Percentiles rank a stretch among this genome's conserved stretches.
Evolutionary conservation across 805 yeast species (phyloP).

Genomic region (Naumovozyma castellii): DNA sequence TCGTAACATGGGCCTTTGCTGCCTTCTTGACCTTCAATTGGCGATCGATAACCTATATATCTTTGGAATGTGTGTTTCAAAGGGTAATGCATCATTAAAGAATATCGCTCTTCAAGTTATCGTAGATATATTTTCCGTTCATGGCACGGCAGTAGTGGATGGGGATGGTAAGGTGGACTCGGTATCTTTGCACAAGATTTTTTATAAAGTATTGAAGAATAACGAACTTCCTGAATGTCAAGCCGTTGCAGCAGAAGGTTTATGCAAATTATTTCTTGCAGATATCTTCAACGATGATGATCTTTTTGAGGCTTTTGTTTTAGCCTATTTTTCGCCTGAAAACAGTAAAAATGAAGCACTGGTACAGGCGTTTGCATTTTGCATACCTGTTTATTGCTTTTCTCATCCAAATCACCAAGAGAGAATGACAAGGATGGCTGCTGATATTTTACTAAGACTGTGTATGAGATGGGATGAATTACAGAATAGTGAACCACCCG

Average conservation of each 20-base stretch:
- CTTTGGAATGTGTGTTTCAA: conserved; percentile 60
- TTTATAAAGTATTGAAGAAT: conserved; percentile 54
- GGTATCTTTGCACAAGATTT: conserved; percentile 55
- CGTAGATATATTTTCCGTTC: conserved; percentile 68
- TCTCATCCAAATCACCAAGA: conserved; percentile 67
- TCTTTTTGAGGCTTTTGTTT: conserved; percentile 57
- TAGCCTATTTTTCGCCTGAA: conserved; percentile 66
- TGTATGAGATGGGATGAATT: conserved; percentile 37
- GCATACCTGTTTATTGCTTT: conserved; percentile 79
- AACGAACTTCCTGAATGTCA: conserved; percentile 56
- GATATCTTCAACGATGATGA: conserved; percentile 66
- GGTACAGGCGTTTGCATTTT: conserved; percentile 73
- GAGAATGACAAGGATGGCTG: conserved; percentile 50
- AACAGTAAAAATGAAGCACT: conserved; percentile 55
- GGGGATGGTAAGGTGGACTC: conserved; percentile 56
- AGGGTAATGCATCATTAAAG: conserved; percentile 55
- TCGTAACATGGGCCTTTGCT: conserved; percentile 68
- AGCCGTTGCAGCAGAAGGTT: conserved; percentile 74
- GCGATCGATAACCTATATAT: conserved; percentile 58
- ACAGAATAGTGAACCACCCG: conserved; percentile 28
- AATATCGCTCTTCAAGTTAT: conserved; percentile 58
- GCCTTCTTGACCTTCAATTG: conserved; percentile 55
- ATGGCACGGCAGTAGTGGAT: conserved; percentile 62
- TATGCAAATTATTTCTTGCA: conserved; percentile 72
- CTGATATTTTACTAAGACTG: conserved; percentile 55